Evolutionary conservation across 2,329 filamentous ascomycete genomes (phyloP).

Genomic region (Fusarium foetens): DNA sequence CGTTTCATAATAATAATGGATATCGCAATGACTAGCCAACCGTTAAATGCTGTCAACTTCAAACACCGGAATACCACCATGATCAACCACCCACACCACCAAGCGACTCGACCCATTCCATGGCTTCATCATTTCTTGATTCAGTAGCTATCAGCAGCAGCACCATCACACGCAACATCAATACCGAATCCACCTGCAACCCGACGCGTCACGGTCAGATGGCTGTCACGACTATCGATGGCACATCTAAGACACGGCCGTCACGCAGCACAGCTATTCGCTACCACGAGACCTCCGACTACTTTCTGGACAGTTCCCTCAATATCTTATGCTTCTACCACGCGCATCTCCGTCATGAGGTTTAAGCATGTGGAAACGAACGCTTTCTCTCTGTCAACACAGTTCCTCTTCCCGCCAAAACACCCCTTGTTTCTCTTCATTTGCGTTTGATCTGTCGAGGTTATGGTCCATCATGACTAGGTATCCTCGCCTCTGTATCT

Average conservation of each 20-base stretch:
- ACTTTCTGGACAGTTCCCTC: conserved; percentile 30
- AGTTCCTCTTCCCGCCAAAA: background rate
- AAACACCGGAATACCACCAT: conserved; percentile 21
- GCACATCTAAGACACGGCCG: conserved; percentile 40
- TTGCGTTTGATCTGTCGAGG: conserved; percentile 21
- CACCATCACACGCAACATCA: conserved; percentile 26
- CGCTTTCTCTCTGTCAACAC: conserved; percentile 3
- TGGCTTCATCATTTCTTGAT: conserved; percentile 29
- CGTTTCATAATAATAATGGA: background rate
- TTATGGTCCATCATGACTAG: conserved; percentile 31
- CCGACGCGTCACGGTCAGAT: conserved; percentile 26
- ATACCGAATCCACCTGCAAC: conserved; percentile 27
- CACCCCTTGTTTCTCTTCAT: background rate
- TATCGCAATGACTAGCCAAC: conserved; percentile 12
- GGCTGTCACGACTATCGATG: conserved; percentile 33
- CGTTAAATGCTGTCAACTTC: conserved; percentile 7
- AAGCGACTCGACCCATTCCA: conserved; percentile 36
- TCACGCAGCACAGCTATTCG: conserved; percentile 40
- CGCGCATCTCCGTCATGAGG: conserved; percentile 38
- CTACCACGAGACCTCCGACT: conserved; percentile 41
- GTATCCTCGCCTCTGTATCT: conserved; percentile 31
- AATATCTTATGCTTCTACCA: conserved; percentile 31
- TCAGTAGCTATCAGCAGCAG: conserved; percentile 24
- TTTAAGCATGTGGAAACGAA: conserved; percentile 23
- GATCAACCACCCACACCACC: conserved; percentile 36